Evolutionary conservation across 2,329 filamentous ascomycete genomes (phyloP).

Genomic region (Trichoderma lentiforme): DNA sequence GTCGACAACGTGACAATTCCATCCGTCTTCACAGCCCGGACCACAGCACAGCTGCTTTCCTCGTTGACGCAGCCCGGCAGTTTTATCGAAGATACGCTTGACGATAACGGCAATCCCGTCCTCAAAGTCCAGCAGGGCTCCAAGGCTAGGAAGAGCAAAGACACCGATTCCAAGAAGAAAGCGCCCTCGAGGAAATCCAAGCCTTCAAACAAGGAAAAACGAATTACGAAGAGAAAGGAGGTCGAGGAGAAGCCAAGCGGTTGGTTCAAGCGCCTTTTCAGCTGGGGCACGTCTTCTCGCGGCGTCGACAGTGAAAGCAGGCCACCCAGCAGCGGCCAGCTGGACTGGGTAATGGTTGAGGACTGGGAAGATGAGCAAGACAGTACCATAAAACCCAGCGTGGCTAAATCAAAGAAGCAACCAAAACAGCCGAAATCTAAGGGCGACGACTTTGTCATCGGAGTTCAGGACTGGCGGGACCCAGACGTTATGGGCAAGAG

Average conservation of each 20-base stretch:
- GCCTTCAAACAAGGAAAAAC: constrained; percentile 27
- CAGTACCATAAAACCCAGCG: constrained; percentile 40
- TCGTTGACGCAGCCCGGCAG: constrained; percentile 74
- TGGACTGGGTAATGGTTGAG: constrained; percentile 69
- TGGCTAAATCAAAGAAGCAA: constrained; percentile 28
- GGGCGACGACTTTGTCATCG: constrained; percentile 65
- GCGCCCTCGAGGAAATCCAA: constrained; percentile 16
- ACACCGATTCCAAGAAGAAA: constrained; percentile 27
- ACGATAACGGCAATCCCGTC: constrained; percentile 57
- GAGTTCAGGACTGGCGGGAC: constrained; percentile 84
- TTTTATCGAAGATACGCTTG: constrained; percentile 57
- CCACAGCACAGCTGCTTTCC: constrained; percentile 87
- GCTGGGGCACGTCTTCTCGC: constrained; percentile 31
- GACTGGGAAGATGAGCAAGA: constrained; percentile 60
- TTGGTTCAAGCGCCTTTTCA: constrained; percentile 47
- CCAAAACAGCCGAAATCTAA: constrained; percentile 18
- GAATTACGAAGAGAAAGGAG: constrained; percentile 27
- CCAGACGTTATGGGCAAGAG: constrained; percentile 50
- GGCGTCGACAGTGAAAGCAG: constrained; percentile 52
- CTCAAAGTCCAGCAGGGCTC: constrained; percentile 52
- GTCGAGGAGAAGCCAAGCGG: constrained; percentile 27
- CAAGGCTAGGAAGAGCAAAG: constrained; percentile 37
- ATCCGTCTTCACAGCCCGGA: constrained; percentile 90
- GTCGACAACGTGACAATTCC: constrained; percentile 94
- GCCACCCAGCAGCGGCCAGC: constrained; percentile 68